Percentiles rank a stretch among this genome's conserved stretches.
Evolutionary conservation across 2,329 filamentous ascomycete genomes (phyloP).

Genomic region (Penicillium sp.): DNA sequence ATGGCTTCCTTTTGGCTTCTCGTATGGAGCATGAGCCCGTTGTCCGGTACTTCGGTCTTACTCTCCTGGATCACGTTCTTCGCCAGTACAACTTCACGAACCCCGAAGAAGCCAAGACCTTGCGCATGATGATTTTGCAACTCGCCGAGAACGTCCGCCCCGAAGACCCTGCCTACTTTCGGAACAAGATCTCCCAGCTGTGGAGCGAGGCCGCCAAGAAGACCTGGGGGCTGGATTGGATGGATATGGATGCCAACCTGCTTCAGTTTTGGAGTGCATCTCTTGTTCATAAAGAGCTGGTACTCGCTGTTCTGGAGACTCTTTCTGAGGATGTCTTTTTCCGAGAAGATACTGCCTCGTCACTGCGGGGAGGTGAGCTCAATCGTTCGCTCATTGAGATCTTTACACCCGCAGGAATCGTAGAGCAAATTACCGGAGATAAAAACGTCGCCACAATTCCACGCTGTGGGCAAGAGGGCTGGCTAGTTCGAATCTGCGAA

Average conservation of each 20-base stretch:
- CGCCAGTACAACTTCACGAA: slow-evolving; percentile 76
- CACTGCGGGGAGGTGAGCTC: slow-evolving; percentile 75
- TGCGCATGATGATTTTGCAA: slow-evolving; percentile 75
- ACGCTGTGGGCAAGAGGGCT: slow-evolving; percentile 77
- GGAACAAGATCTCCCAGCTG: slow-evolving; percentile 90
- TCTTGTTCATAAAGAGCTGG: slow-evolving; percentile 74
- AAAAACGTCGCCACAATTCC: slow-evolving; percentile 67
- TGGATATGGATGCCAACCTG: slow-evolving; percentile 85
- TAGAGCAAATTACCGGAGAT: slow-evolving; percentile 72
- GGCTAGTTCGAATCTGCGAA: slow-evolving; percentile 73
- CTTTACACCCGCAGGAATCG: slow-evolving; percentile 75
- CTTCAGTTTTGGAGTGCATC: slow-evolving; percentile 71
- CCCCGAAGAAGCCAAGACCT: slow-evolving; percentile 61
- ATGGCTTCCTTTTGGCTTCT: slow-evolving; percentile 79
- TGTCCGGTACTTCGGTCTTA: slow-evolving; percentile 90
- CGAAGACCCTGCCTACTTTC: slow-evolving; percentile 75
- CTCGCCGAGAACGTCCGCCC: slow-evolving; percentile 70
- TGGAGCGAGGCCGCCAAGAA: slow-evolving; percentile 96
- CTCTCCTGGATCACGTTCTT: slow-evolving; percentile 84
- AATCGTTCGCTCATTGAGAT: slow-evolving; percentile 92
- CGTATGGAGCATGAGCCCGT: slow-evolving; percentile 72
- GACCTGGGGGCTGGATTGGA: slow-evolving; percentile 89
- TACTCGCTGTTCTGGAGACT: slow-evolving; percentile 83
- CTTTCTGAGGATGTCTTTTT: slow-evolving; percentile 93
- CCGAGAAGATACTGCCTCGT: slow-evolving; percentile 81